These are phyloP conservation scores for Posidonia oceanica DNA, from an alignment of 116 monocot species.

Conservation along the genomic window DNA sequence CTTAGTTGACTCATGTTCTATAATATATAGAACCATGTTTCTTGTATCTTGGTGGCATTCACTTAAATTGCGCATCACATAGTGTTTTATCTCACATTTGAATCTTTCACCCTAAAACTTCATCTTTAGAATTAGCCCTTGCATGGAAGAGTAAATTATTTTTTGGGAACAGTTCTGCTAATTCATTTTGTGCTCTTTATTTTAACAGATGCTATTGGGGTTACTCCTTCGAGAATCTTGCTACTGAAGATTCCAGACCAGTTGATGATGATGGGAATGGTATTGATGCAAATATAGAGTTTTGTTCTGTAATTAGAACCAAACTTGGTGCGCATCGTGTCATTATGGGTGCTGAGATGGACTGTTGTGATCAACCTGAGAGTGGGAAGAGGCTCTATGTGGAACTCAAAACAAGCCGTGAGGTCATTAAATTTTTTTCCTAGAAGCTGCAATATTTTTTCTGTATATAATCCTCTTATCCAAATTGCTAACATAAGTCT, in stretches of 20 bases:
- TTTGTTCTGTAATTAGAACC: conserved; percentile 90
- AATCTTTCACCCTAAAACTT: no score
- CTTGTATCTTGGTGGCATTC: no score
- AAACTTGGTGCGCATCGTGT: conserved; percentile 96
- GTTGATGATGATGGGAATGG: conserved; percentile 48
- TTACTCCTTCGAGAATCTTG: conserved; percentile 95
- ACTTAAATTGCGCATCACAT: no score
- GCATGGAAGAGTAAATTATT: no score
- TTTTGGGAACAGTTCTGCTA: background rate
- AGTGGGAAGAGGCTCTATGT: conserved; percentile 82
- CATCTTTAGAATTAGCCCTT: no score
- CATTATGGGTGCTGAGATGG: conserved; percentile 99
- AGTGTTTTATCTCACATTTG: no score
- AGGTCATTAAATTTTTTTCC: conserved; percentile 23
- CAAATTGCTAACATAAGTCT: background rate
- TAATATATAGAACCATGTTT: no score
- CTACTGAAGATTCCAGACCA: conserved; percentile 64
- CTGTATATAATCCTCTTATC: no score
- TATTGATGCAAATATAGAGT: conserved; percentile 97
- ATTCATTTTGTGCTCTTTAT: conserved; percentile 2
- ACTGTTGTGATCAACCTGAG: conserved; percentile 87
- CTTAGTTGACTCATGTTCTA: no score
- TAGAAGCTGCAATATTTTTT: no score
- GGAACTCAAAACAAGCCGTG: conserved; percentile 85
- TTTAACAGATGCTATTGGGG: conserved; percentile 92